Evolutionary conservation across 768 basidiomycete species (phyloP).

Genomic region (Tricholoma sp.): DNA sequence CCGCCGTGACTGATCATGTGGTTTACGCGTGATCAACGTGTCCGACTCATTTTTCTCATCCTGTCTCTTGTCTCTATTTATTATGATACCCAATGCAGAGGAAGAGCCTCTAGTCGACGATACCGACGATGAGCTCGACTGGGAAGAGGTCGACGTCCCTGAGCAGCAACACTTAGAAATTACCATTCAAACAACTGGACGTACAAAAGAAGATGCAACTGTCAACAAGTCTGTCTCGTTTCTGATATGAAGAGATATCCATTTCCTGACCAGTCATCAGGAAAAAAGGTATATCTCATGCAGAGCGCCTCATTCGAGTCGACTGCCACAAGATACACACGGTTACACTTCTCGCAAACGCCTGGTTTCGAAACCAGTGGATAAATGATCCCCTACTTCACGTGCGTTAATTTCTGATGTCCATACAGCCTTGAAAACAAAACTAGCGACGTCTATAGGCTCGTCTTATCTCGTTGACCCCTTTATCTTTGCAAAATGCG

Average conservation of each 20-base stretch:
- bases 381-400: slow-evolving; percentile 79
- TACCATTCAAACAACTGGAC: slow-evolving; percentile 43
- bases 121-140: slow-evolving; percentile 70
- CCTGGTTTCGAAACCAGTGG: slow-evolving; percentile 74
- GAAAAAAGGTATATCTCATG: slow-evolving; percentile 50
- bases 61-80: slow-evolving; percentile 1
- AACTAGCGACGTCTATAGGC: slow-evolving; percentile 47
- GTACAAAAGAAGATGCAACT: slow-evolving; percentile 28
- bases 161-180: slow-evolving; percentile 62
- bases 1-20: neutral
- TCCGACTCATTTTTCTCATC: neutral
- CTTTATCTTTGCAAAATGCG: slow-evolving; percentile 71
- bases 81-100: slow-evolving; percentile 13
- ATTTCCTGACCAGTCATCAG: slow-evolving; percentile 19
- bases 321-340: slow-evolving; percentile 90
- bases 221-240: slow-evolving; percentile 40
- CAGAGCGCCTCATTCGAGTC: slow-evolving; percentile 70
- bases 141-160: slow-evolving; percentile 73
- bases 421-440: neutral
- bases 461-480: slow-evolving; percentile 81
- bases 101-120: slow-evolving; percentile 21
- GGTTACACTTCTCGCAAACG: slow-evolving; percentile 72
- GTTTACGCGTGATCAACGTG: slow-evolving; percentile 4
- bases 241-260: slow-evolving; percentile 1
- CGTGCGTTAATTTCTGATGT: slow-evolving; percentile 39